Evolutionary conservation across 2,329 filamentous ascomycete genomes (phyloP).

Genomic region (Penicillium sp.): DNA sequence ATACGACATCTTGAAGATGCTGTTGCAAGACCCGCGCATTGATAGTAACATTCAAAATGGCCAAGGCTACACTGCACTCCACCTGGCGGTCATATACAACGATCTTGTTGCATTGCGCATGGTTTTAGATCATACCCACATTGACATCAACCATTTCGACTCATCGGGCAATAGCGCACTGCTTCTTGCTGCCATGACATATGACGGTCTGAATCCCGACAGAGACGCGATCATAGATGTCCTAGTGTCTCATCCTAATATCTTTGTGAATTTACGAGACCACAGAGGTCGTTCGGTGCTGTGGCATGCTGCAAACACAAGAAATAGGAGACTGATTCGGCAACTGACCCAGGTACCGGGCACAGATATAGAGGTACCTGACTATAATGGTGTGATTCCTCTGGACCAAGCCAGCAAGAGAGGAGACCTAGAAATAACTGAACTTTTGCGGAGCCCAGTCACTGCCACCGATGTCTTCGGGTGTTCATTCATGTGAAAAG

Average conservation of each 20-base stretch:
- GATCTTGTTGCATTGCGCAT: conserved; percentile 6
- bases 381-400: neutral
- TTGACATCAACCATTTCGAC: conserved; percentile 7
- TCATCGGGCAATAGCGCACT: conserved; percentile 1
- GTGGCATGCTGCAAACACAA: neutral
- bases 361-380: neutral
- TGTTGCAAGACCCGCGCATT: conserved; percentile 3
- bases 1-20: conserved; percentile 4
- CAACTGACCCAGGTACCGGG: neutral
- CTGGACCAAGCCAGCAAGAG: neutral
- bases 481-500: neutral
- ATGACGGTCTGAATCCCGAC: conserved; percentile 37
- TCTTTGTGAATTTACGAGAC: neutral
- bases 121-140: neutral
- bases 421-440: neutral
- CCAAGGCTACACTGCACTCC: conserved; percentile 4
- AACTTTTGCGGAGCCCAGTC: neutral
- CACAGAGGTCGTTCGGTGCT: neutral
- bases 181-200: conserved; percentile 1
- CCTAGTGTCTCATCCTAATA: neutral
- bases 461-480: neutral
- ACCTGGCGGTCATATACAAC: conserved; percentile 10
- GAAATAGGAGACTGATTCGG: neutral
- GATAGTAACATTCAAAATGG: conserved; percentile 3
- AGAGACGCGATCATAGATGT: conserved; percentile 20